Base-by-base conservation (phyloP, 331 rosid species). In the Arachis monticola region DNA sequence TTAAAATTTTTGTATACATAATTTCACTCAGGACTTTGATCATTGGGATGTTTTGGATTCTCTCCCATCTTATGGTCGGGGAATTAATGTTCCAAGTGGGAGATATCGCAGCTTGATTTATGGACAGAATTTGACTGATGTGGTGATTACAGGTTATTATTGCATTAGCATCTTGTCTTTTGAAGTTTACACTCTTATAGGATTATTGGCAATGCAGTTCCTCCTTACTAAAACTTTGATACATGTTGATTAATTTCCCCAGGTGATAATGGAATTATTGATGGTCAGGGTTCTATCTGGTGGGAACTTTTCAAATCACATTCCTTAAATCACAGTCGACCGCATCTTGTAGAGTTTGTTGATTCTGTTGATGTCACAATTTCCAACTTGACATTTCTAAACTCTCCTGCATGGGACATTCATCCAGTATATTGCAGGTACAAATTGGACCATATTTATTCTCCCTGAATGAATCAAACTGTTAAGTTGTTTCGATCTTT, bases 341-440 rank as follows among this genome's bases (percentile, higher is more conserved):
- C 96, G n/a, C 84, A 87, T 84, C 78, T 90, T 4, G 84, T 90
- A 42, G 96, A 90, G 74, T 79, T 90, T 57, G 51, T 82, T 22
- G 38, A 46, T 75, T 90, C 89, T 47, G 53, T 84, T 60, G 32
- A 83, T 44, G 75, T 90, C 61, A 64, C 58, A 9, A 79, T 90
- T 72, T 90, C 96, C 45, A 90, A 90, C 79, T 73, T 90, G 67
- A 90, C 88, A 6, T 65, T 90, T 58, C 60, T 85, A 58, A 85
- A 90, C 81, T 69, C 96, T 69, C 92, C 92, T 55, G 85, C 89
- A 48, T 90, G 87, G 90, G 53, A 71, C 79, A 82, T 90, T 62
- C 96, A 90, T 84, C 89, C 92, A 2, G 84, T 85, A 35, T 90
- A 90, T 77, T 90, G 96, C 92, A 83, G 92, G 96, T 87, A 81